Conservation (phyloP, 1,139 yeast species). For the Pichia sp. region DNA sequence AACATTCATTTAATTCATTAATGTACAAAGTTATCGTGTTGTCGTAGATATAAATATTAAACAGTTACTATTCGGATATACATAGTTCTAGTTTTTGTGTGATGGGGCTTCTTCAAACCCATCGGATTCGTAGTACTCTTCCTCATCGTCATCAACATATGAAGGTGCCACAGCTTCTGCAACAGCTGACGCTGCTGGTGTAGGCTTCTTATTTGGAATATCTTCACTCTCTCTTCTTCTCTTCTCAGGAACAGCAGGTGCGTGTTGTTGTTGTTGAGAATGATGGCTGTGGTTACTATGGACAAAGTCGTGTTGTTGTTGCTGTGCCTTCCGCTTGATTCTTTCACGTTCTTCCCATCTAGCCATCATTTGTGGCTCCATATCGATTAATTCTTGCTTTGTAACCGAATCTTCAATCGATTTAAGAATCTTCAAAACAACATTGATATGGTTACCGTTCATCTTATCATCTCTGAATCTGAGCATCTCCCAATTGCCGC, state of each 20-base stretch:
- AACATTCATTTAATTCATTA: too few species aligned
- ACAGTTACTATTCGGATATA: not conserved
- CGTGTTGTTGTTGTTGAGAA: not conserved
- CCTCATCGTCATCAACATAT: constrained; percentile 19
- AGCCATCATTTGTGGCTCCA: constrained; percentile 43
- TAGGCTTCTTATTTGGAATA: constrained; percentile 11
- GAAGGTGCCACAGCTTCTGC: not conserved
- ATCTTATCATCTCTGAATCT: constrained; percentile 92
- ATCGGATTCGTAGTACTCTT: constrained; percentile 34
- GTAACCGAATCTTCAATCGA: constrained; percentile 87
- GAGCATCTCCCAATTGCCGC: constrained; percentile 76
- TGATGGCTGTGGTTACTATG: not conserved
- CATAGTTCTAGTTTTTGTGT: constrained; percentile 19
- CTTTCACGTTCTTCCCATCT: constrained; percentile 48
- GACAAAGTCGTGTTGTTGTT: constrained; percentile 22
- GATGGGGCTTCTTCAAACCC: constrained; percentile 36
- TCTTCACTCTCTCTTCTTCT: constrained; percentile 13
- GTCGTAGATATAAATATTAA: too few species aligned
- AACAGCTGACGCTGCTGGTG: too few species aligned
- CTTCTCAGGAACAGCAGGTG: constrained; percentile 10
- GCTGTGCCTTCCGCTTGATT: constrained; percentile 19
- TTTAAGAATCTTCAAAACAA: constrained; percentile 76
- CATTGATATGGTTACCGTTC: constrained; percentile 80
- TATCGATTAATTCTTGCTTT: constrained; percentile 65
- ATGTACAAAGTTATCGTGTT: too few species aligned